A percentile compares a stretch with the other conserved stretches of the same genome.
These are phyloP conservation scores for Rhytidhysteron rufulum DNA, from an alignment of 2,329 filamentous ascomycete genomes.

Conservation along the genomic window DNA sequence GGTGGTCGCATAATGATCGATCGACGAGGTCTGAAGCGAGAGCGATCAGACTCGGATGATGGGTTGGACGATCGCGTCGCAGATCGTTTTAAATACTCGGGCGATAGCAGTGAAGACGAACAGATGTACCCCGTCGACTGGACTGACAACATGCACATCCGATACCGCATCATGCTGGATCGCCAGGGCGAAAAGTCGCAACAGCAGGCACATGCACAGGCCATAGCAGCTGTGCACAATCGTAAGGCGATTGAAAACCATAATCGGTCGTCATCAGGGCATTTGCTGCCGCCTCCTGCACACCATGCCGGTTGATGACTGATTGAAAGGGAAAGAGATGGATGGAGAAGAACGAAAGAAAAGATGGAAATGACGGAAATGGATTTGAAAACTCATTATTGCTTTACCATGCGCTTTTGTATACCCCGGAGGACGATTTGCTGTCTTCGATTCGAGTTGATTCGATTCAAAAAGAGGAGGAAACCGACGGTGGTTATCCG, in stretches of 20 bases:
- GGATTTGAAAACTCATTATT: too few relatives aligned
- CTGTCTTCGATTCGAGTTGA: too few relatives aligned
- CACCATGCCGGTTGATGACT: too few relatives aligned
- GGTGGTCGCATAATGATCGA: constrained; percentile 86
- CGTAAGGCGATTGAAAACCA: constrained; percentile 31
- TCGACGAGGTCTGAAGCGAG: constrained; percentile 64
- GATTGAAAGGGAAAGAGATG: too few relatives aligned
- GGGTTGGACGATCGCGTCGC: constrained; percentile 27
- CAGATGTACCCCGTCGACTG: constrained; percentile 73
- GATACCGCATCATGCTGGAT: constrained; percentile 51
- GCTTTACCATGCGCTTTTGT: too few relatives aligned
- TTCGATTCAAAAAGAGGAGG: too few relatives aligned
- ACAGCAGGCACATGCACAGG: constrained; percentile 22
- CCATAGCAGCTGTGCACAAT: constrained; percentile 18
- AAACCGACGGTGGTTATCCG: too few relatives aligned
- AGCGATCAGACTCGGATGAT: constrained; percentile 21
- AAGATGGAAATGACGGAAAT: too few relatives aligned
- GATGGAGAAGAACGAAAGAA: too few relatives aligned
- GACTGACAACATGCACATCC: constrained; percentile 54
- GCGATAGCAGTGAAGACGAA: constrained; percentile 76
- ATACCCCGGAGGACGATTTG: too few relatives aligned
- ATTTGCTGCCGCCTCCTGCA: constrained; percentile 32
- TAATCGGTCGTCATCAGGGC: constrained; percentile 32
- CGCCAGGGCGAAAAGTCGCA: constrained; percentile 40
- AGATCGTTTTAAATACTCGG: constrained; percentile 73